A percentile compares a stretch with the other conserved stretches of the same genome.
These are phyloP conservation scores for Candida saitoana DNA, from an alignment of 805 yeast species.

Conservation along the genomic window DNA sequence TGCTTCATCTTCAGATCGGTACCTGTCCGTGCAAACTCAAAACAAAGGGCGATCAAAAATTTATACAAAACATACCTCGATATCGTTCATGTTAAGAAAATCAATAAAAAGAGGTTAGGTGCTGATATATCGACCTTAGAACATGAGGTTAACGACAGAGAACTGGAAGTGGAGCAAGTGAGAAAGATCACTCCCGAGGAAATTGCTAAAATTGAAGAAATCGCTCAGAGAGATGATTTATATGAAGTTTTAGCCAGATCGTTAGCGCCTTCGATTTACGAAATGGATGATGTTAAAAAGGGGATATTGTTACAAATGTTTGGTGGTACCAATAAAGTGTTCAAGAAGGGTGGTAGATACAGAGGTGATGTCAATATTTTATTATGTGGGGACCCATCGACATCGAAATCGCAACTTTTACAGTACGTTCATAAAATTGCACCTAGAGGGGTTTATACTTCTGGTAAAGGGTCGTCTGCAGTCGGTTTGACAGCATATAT, in stretches of 20 bases:
- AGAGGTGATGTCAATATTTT: constrained; percentile 93
- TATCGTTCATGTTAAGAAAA: constrained; percentile 86
- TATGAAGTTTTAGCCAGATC: constrained; percentile 86
- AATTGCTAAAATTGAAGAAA: constrained; percentile 55
- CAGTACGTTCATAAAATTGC: constrained; percentile 97
- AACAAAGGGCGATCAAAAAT: constrained; percentile 77
- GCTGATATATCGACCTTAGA: constrained; percentile 67
- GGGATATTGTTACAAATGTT: constrained; percentile 89
- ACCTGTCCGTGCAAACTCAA: constrained; percentile 83
- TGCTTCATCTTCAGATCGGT: constrained; percentile 88
- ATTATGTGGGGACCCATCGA: constrained; percentile 97
- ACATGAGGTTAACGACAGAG: constrained; percentile 51
- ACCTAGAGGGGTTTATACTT: constrained; percentile 96
- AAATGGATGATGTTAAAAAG: constrained; percentile 94
- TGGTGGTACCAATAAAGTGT: constrained; percentile 91
- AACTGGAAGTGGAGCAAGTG: constrained; percentile 73
- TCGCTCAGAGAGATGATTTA: constrained; percentile 67
- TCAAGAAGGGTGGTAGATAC: constrained; percentile 86
- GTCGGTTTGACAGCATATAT: constrained; percentile 98
- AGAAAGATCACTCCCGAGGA: constrained; percentile 69
- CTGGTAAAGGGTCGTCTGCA: constrained; percentile 98
- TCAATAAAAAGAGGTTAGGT: constrained; percentile 77
- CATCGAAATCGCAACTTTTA: constrained; percentile 90
- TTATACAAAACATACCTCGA: constrained; percentile 91
- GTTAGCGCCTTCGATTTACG: constrained; percentile 94